Conservation (phyloP, 768 basidiomycete genomes). For the Phylloporus sp. region DNA sequence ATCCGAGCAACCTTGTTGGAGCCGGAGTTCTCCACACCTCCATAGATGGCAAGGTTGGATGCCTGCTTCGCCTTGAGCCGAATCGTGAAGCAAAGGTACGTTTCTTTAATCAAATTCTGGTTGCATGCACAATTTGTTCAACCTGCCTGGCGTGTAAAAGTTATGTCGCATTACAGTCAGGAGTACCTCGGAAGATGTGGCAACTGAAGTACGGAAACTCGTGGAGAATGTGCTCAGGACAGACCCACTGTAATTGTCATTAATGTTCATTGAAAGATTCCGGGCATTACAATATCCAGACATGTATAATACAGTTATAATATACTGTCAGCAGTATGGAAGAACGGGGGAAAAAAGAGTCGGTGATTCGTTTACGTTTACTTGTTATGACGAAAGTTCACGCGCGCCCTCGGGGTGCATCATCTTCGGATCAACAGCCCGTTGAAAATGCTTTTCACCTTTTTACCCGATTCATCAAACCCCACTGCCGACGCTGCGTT, state of each 20-base stretch:
- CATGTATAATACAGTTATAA: constrained; percentile 26
- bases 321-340: constrained; percentile 10
- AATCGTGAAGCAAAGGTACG: constrained; percentile 92
- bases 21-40: constrained; percentile 97
- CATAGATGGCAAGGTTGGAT: constrained; percentile 91
- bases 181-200: constrained; percentile 92
- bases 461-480: constrained; percentile 26
- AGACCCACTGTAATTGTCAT: constrained; percentile 16
- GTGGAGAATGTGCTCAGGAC: constrained; percentile 37
- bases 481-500: constrained; percentile 3
- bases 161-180: constrained; percentile 90
- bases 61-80: constrained; percentile 87
- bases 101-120: not conserved
- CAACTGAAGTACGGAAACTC: constrained; percentile 58
- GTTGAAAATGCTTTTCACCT: constrained; percentile 38
- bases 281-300: constrained; percentile 13
- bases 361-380: not conserved
- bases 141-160: constrained; percentile 35
- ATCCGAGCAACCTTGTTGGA: constrained; percentile 86
- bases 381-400: not conserved
- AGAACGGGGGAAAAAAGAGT: not conserved
- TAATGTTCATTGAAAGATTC: not conserved
- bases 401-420: not conserved
- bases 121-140: not conserved
- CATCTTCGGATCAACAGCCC: constrained; percentile 38